Evolutionary conservation across 352 stramenopile genomes (phyloP).

Genomic region (Phytophthora macrochlamydospora): DNA sequence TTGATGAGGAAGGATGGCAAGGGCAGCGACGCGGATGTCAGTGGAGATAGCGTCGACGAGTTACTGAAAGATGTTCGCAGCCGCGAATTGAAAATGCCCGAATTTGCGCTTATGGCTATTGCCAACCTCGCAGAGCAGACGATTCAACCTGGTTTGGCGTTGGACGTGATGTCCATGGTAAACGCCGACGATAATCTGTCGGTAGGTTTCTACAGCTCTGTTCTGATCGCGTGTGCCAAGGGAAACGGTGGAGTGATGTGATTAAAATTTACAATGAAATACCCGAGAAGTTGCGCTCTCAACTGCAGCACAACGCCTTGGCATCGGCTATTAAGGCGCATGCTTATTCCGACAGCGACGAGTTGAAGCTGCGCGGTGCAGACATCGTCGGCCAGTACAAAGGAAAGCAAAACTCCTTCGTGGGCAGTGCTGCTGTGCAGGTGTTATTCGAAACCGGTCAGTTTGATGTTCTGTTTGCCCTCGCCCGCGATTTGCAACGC

Average conservation of each 20-base stretch:
- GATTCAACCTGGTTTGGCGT: conserved; percentile 46
- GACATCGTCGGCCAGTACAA: conserved; percentile 47
- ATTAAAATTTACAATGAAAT: conserved; percentile 59
- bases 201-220: conserved; percentile 62
- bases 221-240: conserved; percentile 62
- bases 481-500: conserved; percentile 48
- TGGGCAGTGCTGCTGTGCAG: conserved; percentile 54
- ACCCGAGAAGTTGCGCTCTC: conserved; percentile 19
- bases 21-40: conserved; percentile 53
- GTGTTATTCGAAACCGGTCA: conserved; percentile 46
- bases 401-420: conserved; percentile 48
- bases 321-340: conserved; percentile 62
- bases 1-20: conserved; percentile 55
- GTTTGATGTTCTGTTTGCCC: conserved; percentile 39
- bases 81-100: conserved; percentile 46
- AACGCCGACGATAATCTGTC: conserved; percentile 40
- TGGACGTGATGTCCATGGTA: conserved; percentile 50
- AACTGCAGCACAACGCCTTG: conserved; percentile 44
- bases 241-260: conserved; percentile 52
- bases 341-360: conserved; percentile 40
- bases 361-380: conserved; percentile 29
- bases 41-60: conserved; percentile 45
- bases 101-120: conserved; percentile 66
- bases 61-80: conserved; percentile 55
- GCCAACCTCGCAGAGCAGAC: conserved; percentile 63